Evolutionary conservation across 2,329 filamentous ascomycete species (phyloP).

Genomic region (Verticillium nonalfalfae): DNA sequence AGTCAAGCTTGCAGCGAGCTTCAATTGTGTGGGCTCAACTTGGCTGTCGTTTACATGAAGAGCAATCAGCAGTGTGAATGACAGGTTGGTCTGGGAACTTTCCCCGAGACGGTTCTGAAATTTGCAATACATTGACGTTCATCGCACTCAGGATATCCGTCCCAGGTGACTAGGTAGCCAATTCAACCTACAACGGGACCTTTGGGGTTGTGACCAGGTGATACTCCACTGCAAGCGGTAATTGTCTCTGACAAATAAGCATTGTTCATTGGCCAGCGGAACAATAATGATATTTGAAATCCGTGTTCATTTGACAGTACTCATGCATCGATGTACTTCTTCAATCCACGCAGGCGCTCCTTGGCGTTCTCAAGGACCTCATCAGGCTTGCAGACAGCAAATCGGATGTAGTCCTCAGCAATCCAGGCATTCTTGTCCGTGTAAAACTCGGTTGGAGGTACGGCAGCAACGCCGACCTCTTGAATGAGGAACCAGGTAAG

Average conservation of each 20-base stretch:
- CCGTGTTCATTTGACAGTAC: background rate
- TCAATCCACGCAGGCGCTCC: constrained; percentile 65
- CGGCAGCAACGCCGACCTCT: constrained; percentile 90
- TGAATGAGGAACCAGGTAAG: constrained; percentile 95
- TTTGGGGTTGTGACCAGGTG: background rate
- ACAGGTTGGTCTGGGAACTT: too few relatives aligned
- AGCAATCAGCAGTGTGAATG: too few relatives aligned
- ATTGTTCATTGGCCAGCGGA: background rate
- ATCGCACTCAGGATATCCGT: too few relatives aligned
- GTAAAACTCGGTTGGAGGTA: constrained; percentile 96
- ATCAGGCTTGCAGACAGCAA: constrained; percentile 95
- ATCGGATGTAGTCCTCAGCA: constrained; percentile 88
- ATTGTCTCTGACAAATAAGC: background rate
- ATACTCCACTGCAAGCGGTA: background rate
- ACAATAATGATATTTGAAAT: background rate
- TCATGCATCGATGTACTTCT: constrained; percentile 53
- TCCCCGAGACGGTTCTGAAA: too few relatives aligned
- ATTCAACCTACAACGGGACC: too few relatives aligned
- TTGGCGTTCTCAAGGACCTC: constrained; percentile 75
- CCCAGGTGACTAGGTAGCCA: too few relatives aligned
- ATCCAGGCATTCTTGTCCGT: constrained; percentile 77
- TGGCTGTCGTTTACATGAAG: background rate
- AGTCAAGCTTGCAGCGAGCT: background rate
- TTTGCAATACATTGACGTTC: too few relatives aligned
- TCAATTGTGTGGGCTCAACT: background rate